Conservation (phyloP, 495 filamentous ascomycete genomes). For the Penicillium bialowiezense region DNA sequence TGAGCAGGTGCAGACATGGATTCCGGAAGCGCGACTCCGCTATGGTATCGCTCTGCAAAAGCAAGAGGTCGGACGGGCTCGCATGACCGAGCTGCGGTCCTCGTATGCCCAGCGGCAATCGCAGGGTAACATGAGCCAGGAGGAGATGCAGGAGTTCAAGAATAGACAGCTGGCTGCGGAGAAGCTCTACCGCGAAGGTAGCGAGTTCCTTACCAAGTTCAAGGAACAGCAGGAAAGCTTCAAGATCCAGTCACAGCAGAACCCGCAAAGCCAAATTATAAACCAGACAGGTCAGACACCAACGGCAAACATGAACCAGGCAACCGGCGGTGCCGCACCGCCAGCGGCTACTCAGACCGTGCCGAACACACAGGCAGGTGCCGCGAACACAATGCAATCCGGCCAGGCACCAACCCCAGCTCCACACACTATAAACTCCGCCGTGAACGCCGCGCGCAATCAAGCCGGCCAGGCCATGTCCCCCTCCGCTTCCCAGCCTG, state of each 20-base stretch:
- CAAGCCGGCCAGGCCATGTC: conserved; percentile 43
- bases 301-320: conserved; percentile 9
- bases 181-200: conserved; percentile 45
- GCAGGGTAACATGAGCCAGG: conserved; percentile 36
- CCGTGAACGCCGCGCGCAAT: conserved; percentile 49
- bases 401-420: conserved; percentile 43
- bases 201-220: conserved; percentile 46
- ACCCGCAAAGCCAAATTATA: conserved; percentile 24
- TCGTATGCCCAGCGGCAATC: conserved; percentile 37
- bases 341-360: conserved; percentile 17
- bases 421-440: conserved; percentile 53
- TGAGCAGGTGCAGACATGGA: conserved; percentile 48
- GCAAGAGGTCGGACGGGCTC: conserved; percentile 45
- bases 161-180: conserved; percentile 42
- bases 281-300: conserved; percentile 21
- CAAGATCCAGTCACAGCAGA: conserved; percentile 40
- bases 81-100: conserved; percentile 36
- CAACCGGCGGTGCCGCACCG: conserved; percentile 11
- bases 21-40: conserved; percentile 49
- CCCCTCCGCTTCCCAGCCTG: conserved; percentile 36
- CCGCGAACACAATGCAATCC: conserved; percentile 27
- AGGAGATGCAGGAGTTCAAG: conserved; percentile 45
- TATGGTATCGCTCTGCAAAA: conserved; percentile 54
- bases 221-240: conserved; percentile 47
- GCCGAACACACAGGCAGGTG: conserved; percentile 22